Percentiles rank a stretch among this genome's conserved stretches.
phyloP scores from a whole-genome alignment of 208 protist species.

The Crithidia brevicula region DNA sequence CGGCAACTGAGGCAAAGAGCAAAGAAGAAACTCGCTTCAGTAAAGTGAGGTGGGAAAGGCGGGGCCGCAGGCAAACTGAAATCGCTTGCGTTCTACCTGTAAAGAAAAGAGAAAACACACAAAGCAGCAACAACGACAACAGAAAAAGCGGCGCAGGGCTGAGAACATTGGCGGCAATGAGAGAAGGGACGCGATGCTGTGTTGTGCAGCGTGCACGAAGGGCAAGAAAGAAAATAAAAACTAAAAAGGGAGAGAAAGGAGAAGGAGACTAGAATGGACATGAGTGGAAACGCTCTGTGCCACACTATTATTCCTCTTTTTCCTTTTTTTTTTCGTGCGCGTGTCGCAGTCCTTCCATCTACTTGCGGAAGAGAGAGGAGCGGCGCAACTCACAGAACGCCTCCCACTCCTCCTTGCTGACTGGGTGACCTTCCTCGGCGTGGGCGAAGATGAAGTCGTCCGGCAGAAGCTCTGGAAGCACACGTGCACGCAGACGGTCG shows the following conservation, averaged over 20 bases:
- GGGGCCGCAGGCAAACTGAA: too few relatives aligned
- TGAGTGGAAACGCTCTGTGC: neutral
- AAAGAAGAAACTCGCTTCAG: too few relatives aligned
- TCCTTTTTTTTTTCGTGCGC: neutral
- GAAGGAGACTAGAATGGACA: neutral
- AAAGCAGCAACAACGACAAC: too few relatives aligned
- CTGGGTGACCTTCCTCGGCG: conserved; percentile 28
- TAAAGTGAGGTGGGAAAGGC: too few relatives aligned
- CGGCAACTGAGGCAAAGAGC: too few relatives aligned
- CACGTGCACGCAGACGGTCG: conserved; percentile 28
- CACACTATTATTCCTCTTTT: neutral
- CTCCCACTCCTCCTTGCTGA: conserved; percentile 39
- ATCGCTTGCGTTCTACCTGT: too few relatives aligned
- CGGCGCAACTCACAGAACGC: conserved; percentile 23
- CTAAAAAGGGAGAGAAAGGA: neutral
- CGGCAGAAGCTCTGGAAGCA: conserved; percentile 50
- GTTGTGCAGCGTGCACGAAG: neutral
- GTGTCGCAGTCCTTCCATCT: neutral
- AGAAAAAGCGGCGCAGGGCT: neutral
- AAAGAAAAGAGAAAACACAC: too few relatives aligned
- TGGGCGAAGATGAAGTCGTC: conserved; percentile 47
- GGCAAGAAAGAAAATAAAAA: neutral
- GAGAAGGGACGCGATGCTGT: neutral
- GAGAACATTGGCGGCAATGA: neutral
- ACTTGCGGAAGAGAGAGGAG: conserved; percentile 12